These are phyloP conservation scores for Schizosaccharomyces osmophilus DNA, from an alignment of 805 yeast genomes.

Conservation along the genomic window DNA sequence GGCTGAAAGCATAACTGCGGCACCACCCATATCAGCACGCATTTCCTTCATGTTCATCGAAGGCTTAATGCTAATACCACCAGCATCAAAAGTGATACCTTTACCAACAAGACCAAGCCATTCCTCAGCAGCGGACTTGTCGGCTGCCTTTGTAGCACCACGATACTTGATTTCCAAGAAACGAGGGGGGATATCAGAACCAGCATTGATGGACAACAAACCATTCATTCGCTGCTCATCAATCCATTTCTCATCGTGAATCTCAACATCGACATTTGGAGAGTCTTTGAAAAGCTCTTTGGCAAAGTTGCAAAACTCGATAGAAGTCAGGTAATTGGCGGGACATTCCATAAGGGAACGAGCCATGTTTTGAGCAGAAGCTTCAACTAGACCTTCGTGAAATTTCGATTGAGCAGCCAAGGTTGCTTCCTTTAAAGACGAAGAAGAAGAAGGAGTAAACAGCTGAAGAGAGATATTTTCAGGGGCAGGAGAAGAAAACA, in stretches of 20 bases:
- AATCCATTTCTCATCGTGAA: not conserved
- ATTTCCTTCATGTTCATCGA: not conserved
- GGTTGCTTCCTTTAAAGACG: not conserved
- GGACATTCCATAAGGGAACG: conserved; percentile 2
- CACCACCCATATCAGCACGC: conserved; percentile 3
- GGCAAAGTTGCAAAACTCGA: not conserved
- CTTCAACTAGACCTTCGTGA: not conserved
- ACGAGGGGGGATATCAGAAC: not conserved
- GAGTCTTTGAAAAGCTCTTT: not conserved
- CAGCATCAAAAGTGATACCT: conserved; percentile 2
- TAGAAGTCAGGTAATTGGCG: not conserved
- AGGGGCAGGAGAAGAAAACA: not conserved
- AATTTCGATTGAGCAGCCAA: not conserved
- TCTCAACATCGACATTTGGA: not conserved
- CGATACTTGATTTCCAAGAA: not conserved
- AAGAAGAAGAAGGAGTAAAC: not conserved
- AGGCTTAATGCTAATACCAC: conserved; percentile 1
- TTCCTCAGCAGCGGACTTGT: not conserved
- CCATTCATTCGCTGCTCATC: not conserved
- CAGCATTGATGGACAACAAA: not conserved
- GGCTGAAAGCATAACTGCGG: not conserved
- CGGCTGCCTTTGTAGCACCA: not conserved
- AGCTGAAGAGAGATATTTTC: not conserved
- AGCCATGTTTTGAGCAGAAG: conserved; percentile 3
- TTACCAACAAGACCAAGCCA: conserved; percentile 1